phyloP scores from a whole-genome alignment of 495 filamentous ascomycete genomes.

The Annulohypoxylon bovei region DNA sequence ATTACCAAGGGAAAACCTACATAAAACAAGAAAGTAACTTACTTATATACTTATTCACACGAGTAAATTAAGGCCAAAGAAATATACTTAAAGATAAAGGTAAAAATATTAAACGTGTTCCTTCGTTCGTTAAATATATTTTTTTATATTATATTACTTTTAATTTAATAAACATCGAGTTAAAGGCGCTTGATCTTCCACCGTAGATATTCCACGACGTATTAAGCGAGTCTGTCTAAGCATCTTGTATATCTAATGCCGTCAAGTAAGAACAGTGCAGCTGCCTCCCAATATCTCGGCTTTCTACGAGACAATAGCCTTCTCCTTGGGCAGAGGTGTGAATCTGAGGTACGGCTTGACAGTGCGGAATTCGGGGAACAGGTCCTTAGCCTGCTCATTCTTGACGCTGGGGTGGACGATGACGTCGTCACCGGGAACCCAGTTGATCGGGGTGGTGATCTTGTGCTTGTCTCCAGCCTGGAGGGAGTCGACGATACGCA shows the following conservation, averaged over 20 bases:
- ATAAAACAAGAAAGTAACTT: too few species aligned
- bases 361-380: constrained; percentile 89
- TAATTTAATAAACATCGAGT: background rate
- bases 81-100: too few species aligned
- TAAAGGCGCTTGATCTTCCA: background rate
- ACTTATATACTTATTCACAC: too few species aligned
- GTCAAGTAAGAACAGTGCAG: background rate
- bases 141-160: background rate
- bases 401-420: constrained; percentile 92
- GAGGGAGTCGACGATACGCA: constrained; percentile 94
- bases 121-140: background rate
- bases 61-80: too few species aligned
- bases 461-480: constrained; percentile 98
- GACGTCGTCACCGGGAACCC: constrained; percentile 90
- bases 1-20: too few species aligned
- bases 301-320: constrained; percentile 31
- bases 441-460: constrained; percentile 93
- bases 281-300: background rate
- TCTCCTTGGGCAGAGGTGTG: constrained; percentile 70
- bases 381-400: constrained; percentile 84
- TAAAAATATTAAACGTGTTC: too few species aligned
- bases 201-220: background rate
- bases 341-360: constrained; percentile 93
- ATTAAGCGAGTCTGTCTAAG: background rate
- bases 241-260: background rate